Evolutionary conservation across 768 basidiomycete species (phyloP), one percentile per base, ranked within the genome.

Genomic region (Exsudoporus frostii): DNA sequence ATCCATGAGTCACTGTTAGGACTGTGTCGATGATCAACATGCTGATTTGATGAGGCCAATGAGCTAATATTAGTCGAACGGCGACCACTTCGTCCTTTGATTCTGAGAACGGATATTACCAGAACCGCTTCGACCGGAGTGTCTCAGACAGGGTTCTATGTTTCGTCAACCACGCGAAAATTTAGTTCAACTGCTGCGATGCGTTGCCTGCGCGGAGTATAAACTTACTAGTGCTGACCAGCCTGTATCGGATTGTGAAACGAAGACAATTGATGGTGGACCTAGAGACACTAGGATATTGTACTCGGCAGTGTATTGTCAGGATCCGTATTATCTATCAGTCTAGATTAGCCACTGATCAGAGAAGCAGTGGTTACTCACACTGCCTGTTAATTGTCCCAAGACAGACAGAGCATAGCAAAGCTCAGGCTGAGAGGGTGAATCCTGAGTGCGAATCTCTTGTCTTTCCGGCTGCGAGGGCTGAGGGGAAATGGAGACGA

Each of bases 381-480:
- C 46, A 55, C 62, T 48, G 50, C 46, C 49, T 3, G n/a, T 39
- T 30, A 7, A 48, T 52, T 44, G 24, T 32, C 36, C 45, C 13
- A 34, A 50, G 34, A 11, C 11, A 47, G 57, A 51, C 10, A 37
- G 32, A 27, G 27, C 39, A 50, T 5, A 29, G n/a, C 51, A 40
- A 51, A 50, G 47, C 37, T 48, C 38, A 30, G 38, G 24, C 38
- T 33, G 49, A 48, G 55, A 54, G 42, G 51, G 53, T 44, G 64
- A 45, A 61, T 64, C 63, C 22, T 40, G 13, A 47, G 32, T 57
- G 59, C 37, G 64, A 56, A 59, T 65, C 64, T 39, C 51, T 50
- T 51, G 45, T 48, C 42, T 40, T 45, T 30, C n/a, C 48, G 27
- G 51, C 37, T 41, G 8, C 34, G 43, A 50, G 63, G 63, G 56